phyloP scores from a whole-genome alignment of 805 yeast species.

The Metschnikowia colocasiae region DNA sequence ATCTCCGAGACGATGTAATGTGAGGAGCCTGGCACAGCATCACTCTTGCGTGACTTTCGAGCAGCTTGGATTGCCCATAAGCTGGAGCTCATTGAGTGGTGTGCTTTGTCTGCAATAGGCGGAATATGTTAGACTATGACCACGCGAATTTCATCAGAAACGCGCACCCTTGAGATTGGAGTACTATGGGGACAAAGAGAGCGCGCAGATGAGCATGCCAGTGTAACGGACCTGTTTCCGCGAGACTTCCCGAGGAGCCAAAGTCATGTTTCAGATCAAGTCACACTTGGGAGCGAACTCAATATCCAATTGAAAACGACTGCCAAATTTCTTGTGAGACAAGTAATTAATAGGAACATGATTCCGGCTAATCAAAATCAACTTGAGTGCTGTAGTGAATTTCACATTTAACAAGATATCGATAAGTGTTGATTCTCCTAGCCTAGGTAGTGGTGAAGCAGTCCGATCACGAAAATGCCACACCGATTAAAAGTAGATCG shows the following conservation, averaged over 20 bases:
- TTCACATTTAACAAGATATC: background rate
- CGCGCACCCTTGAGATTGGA: background rate
- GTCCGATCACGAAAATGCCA: background rate
- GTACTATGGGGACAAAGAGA: conserved; percentile 1
- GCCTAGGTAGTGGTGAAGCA: background rate
- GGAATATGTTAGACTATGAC: background rate
- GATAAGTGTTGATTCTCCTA: background rate
- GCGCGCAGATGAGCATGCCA: conserved; percentile 2
- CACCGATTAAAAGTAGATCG: background rate
- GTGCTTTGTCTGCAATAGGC: background rate
- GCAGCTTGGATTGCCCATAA: conserved; percentile 37
- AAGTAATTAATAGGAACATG: too few relatives aligned
- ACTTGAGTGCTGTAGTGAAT: background rate
- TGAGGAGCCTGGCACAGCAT: conserved; percentile 49
- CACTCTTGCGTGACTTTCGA: conserved; percentile 20
- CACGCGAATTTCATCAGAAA: background rate
- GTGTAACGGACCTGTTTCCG: background rate
- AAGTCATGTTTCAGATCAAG: background rate
- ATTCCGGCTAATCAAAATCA: background rate
- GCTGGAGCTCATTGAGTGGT: conserved; percentile 14
- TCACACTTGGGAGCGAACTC: background rate
- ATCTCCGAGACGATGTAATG: conserved; percentile 47
- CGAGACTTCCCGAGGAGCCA: background rate
- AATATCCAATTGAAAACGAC: background rate
- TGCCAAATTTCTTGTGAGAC: too few relatives aligned